Evolutionary conservation across 768 basidiomycete genomes (phyloP).

Genomic region (Pholiota microspora): DNA sequence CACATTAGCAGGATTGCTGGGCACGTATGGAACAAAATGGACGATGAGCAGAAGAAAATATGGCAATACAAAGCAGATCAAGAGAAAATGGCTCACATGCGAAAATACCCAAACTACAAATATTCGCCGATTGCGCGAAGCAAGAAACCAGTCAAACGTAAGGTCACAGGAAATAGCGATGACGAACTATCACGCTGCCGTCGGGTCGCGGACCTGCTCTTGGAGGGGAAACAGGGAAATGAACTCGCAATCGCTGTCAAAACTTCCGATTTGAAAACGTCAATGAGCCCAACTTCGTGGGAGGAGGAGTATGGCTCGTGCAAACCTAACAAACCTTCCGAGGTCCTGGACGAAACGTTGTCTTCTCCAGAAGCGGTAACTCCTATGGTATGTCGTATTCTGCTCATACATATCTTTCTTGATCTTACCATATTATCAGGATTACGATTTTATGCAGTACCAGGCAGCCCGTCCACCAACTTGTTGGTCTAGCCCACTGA

Average conservation of each 20-base stretch:
- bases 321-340: no score
- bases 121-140: slow-evolving; percentile 46
- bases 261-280: neutral
- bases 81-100: slow-evolving; percentile 48
- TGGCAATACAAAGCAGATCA: slow-evolving; percentile 50
- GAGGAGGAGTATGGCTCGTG: no score
- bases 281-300: neutral
- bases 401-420: no score
- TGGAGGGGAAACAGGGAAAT: slow-evolving; percentile 47
- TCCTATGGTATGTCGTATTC: no score
- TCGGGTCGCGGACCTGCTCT: slow-evolving; percentile 47
- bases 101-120: slow-evolving; percentile 52
- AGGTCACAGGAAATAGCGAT: slow-evolving; percentile 47
- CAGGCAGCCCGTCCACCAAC: no score
- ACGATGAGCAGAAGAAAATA: slow-evolving; percentile 46
- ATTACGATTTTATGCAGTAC: no score
- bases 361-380: no score
- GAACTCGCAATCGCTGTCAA: slow-evolving; percentile 46
- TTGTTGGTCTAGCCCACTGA: no score
- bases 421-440: no score
- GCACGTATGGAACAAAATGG: slow-evolving; percentile 51
- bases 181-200: slow-evolving; percentile 49
- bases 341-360: no score
- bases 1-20: slow-evolving; percentile 58
- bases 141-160: slow-evolving; percentile 43